Conservation (phyloP, 352 stramenopile species). For the Phytophthora hibernalis region DNA sequence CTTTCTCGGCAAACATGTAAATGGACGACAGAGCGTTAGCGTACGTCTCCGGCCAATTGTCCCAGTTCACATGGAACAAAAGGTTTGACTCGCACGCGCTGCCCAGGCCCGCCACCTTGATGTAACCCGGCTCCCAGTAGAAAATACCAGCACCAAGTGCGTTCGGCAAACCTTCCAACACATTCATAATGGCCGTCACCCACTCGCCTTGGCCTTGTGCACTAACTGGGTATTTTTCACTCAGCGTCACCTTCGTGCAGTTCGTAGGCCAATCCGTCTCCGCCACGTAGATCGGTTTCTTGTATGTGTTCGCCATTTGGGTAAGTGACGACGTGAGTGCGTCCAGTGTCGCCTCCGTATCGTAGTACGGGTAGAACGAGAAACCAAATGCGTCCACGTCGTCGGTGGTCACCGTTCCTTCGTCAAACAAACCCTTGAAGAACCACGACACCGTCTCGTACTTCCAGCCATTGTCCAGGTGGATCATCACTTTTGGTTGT, state of each 20-base stretch:
- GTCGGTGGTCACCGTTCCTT: slow-evolving; percentile 29
- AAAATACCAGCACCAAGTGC: slow-evolving; percentile 39
- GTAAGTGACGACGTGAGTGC: slow-evolving; percentile 37
- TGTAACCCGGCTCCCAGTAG: slow-evolving; percentile 48
- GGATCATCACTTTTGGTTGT: slow-evolving; percentile 44
- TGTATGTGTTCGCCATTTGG: slow-evolving; percentile 37
- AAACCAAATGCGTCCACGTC: slow-evolving; percentile 45
- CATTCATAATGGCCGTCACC: slow-evolving; percentile 35
- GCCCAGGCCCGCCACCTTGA: slow-evolving; percentile 33
- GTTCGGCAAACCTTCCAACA: slow-evolving; percentile 32
- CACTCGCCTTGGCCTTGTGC: slow-evolving; percentile 35
- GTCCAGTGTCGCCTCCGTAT: slow-evolving; percentile 32
- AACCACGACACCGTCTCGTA: slow-evolving; percentile 41
- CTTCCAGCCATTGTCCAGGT: slow-evolving; percentile 45
- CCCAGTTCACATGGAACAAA: slow-evolving; percentile 44
- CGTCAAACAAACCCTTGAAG: slow-evolving; percentile 38
- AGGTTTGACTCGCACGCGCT: slow-evolving; percentile 39
- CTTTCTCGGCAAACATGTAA: not conserved
- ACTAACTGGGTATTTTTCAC: slow-evolving; percentile 33
- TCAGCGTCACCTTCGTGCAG: slow-evolving; percentile 36
- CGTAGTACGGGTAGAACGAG: slow-evolving; percentile 46
- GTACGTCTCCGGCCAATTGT: slow-evolving; percentile 28
- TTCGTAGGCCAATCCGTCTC: slow-evolving; percentile 44
- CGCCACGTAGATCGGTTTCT: slow-evolving; percentile 41
- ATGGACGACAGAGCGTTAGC: slow-evolving; percentile 36